A percentile compares a stretch with the other conserved stretches of the same genome.
These are phyloP conservation scores for Neonectria punicea DNA, from an alignment of 2,329 filamentous ascomycete genomes.

Conservation along the genomic window DNA sequence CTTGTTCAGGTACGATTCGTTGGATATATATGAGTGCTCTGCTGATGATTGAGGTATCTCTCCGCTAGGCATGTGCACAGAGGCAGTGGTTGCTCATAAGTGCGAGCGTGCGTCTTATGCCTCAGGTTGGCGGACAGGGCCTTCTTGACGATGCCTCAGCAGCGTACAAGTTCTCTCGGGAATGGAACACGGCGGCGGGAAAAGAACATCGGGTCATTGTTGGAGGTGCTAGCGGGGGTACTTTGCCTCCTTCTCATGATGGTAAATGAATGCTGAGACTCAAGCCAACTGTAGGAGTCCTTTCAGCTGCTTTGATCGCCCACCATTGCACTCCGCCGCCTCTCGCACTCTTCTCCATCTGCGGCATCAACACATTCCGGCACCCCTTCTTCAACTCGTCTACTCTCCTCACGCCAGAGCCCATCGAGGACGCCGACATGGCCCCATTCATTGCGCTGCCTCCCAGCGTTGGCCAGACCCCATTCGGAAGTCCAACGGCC, in stretches of 20 bases:
- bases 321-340: conserved; percentile 45
- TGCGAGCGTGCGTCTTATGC: conserved; percentile 50
- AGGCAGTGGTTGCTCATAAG: conserved; percentile 50
- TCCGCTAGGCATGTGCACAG: conserved; percentile 41
- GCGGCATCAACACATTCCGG: conserved; percentile 50
- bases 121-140: conserved; percentile 43
- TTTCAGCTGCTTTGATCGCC: conserved; percentile 44
- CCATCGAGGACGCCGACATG: conserved; percentile 40
- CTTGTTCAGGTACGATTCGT: conserved; percentile 46
- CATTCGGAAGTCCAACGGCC: conserved; percentile 19
- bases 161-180: conserved; percentile 46
- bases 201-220: conserved; percentile 44
- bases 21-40: not conserved
- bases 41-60: not conserved
- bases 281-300: conserved; percentile 42
- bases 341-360: conserved; percentile 48
- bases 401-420: conserved; percentile 40
- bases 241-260: not conserved
- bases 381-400: conserved; percentile 52
- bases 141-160: conserved; percentile 46
- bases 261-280: not conserved
- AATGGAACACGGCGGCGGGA: conserved; percentile 27
- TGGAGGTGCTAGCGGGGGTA: conserved; percentile 49
- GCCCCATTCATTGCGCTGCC: conserved; percentile 37
- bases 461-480: conserved; percentile 37